phyloP scores from a whole-genome alignment of 2,329 filamentous ascomycete genomes.

The Hyphodiscus sp. region DNA sequence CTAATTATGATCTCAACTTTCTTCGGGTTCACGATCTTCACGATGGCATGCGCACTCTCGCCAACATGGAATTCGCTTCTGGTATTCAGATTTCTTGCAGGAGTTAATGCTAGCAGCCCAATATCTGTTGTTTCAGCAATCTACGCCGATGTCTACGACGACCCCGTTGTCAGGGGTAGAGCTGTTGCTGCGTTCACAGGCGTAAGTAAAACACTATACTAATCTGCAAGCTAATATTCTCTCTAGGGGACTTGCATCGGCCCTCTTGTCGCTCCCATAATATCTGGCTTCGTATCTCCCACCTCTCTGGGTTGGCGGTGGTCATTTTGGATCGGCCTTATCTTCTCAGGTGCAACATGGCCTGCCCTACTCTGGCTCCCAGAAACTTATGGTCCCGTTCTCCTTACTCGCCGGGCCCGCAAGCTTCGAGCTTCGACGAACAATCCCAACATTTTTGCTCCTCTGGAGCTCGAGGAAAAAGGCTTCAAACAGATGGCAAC shows the following conservation, averaged over 20 bases:
- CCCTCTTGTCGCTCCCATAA: conserved; percentile 53
- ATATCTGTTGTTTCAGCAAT: conserved; percentile 58
- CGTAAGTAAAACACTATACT: conserved; percentile 30
- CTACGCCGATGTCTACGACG: conserved; percentile 59
- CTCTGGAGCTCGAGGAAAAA: conserved; percentile 57
- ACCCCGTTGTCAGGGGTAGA: conserved; percentile 48
- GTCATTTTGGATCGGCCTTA: conserved; percentile 55
- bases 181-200: conserved; percentile 60
- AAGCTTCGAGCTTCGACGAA: conserved; percentile 54
- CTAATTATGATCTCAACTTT: conserved; percentile 58
- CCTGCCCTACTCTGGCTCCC: conserved; percentile 56
- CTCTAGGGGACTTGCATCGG: conserved; percentile 54
- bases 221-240: conserved; percentile 2
- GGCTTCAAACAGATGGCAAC: conserved; percentile 42
- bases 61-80: conserved; percentile 56
- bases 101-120: conserved; percentile 49
- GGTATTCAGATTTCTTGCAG: conserved; percentile 55
- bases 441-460: conserved; percentile 47
- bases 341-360: conserved; percentile 57
- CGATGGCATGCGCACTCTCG: conserved; percentile 56
- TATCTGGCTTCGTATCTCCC: conserved; percentile 53
- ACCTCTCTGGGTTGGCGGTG: conserved; percentile 51
- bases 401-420: conserved; percentile 52
- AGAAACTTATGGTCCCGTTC: conserved; percentile 53
- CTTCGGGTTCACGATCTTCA: conserved; percentile 60